Evolutionary conservation across 1,284 basidiomycete genomes (phyloP), one percentile per base, ranked within the genome.

Genomic region (Cystobasidium slooffiae): DNA sequence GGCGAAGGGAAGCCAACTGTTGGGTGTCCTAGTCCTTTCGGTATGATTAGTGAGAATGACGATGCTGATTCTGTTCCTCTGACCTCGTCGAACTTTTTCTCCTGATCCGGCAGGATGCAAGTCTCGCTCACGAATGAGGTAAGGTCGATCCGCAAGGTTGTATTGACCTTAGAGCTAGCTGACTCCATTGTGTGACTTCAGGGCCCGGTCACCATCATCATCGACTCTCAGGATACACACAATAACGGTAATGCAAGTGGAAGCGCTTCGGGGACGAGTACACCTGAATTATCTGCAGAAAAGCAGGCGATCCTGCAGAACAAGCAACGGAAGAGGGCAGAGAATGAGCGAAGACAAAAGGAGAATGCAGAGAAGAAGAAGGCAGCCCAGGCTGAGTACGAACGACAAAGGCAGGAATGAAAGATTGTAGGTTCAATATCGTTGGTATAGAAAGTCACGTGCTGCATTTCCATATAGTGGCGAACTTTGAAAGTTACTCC

Each of bases 201-300:
- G 78, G 78, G 79, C 0, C 79, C 79, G 0, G 78, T 76, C 1
- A 79, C 79, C 4, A 76, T 79, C 44, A 76, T 79, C 22, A 70
- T 79, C 55, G 79, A 79, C 67, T 76, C 75, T 2, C 62, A 65
- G 39, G 70, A 73, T 44, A 47, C 70, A 8, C 53, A 44, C 51
- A 68, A 20, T 20, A 53, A 43, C 4, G 16, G 66, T 39, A 12
- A 1, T 18, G 31, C 22, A 43, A 63, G n/a, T 52, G 51, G 47
- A 37, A 59, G 44, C 18, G 52, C 16, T 9, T 66, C 62, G 41
- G 62, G 70, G 20, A 44, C 64, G 14, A 46, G n/a, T 43, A 66
- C 64, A 8, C 62, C 61, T 10, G 41, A 63, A 64, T 20, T 55
- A 51, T 31, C 22, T 18, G 58, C 69, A 12, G 37, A 73, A 63